Conservation (phyloP, 140 eudicot genomes). For the Bidens hawaiensis region DNA sequence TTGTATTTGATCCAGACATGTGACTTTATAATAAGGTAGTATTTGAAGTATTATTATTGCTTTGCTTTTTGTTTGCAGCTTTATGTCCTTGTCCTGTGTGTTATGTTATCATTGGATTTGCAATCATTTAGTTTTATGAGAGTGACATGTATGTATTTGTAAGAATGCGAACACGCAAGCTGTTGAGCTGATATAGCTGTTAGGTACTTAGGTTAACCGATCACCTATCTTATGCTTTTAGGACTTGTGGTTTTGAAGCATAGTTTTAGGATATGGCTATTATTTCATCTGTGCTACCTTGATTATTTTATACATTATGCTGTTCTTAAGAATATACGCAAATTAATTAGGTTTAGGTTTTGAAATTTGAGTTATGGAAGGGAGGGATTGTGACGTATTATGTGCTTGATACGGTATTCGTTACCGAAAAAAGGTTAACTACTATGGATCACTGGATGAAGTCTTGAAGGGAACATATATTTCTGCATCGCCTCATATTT, state of each 20-base stretch:
- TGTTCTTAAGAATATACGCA: not conserved
- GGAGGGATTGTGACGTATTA: not conserved
- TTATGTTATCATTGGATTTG: constrained; percentile 1
- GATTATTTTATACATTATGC: not conserved
- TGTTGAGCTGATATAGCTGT: not conserved
- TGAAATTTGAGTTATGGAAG: not conserved
- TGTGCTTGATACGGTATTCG: not conserved
- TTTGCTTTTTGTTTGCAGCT: not conserved
- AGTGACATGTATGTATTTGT: not conserved
- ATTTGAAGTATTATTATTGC: too few relatives aligned
- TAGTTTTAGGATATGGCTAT: not conserved
- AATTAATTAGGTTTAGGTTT: not conserved
- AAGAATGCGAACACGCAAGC: not conserved
- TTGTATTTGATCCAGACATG: too few relatives aligned
- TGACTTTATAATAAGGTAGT: too few relatives aligned
- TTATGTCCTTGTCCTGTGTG: not conserved
- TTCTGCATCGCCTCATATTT: not conserved
- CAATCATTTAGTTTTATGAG: not conserved
- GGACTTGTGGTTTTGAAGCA: not conserved
- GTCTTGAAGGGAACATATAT: not conserved
- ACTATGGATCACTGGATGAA: not conserved
- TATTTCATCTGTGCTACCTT: constrained; percentile 6
- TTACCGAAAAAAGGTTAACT: not conserved
- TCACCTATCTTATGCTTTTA: not conserved
- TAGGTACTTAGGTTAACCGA: not conserved